Percentiles rank a stretch among this genome's conserved stretches.
Evolutionary conservation across 306 rosid species (phyloP).

Genomic region (Fragaria iinumae): DNA sequence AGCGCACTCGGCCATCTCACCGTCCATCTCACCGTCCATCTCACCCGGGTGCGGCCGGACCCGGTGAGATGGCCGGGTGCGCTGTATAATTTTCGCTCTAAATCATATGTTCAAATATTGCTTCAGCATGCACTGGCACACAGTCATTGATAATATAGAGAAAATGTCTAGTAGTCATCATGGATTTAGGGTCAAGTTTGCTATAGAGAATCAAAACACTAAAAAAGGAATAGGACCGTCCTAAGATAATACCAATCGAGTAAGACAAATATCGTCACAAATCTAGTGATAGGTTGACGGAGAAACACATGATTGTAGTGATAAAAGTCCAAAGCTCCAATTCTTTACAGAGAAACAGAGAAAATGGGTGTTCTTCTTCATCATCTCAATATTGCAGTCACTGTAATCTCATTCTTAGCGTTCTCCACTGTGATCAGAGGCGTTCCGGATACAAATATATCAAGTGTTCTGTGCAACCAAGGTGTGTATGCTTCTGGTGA

Average conservation of each 20-base stretch:
- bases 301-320: not conserved
- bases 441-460: conserved; percentile 43
- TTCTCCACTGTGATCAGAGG: conserved; percentile 20
- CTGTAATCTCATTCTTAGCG: conserved; percentile 22
- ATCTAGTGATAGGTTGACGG: not conserved
- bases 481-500: conserved; percentile 50
- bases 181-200: not conserved
- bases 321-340: not conserved
- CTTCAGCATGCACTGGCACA: too few relatives aligned
- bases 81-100: too few relatives aligned
- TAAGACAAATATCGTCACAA: not conserved
- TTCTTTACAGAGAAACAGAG: conserved; percentile 2
- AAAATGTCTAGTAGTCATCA: not conserved
- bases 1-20: too few relatives aligned
- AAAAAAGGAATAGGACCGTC: not conserved
- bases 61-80: too few relatives aligned
- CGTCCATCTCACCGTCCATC: too few relatives aligned
- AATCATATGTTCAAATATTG: too few relatives aligned
- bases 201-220: not conserved
- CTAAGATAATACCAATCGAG: conserved; percentile 13
- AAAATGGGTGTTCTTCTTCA: conserved; percentile 29
- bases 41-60: too few relatives aligned
- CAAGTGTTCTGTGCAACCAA: conserved; percentile 49
- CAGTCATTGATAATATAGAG: not conserved
- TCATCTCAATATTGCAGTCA: conserved; percentile 23